Evolutionary conservation across 1,139 yeast species (phyloP), one percentile per base, ranked within the genome.

Genomic region (Pichia sp.): DNA sequence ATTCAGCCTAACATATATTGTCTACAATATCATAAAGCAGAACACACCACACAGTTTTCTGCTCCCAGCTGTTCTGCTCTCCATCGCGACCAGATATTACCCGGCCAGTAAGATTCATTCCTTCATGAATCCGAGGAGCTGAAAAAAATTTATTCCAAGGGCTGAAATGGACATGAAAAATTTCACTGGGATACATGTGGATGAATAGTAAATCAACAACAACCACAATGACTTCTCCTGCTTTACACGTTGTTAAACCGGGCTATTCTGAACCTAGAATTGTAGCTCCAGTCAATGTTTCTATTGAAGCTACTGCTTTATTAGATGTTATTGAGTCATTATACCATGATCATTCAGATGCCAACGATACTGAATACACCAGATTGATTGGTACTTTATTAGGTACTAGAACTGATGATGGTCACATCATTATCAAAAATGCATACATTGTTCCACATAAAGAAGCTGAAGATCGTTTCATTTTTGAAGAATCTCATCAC

Each of bases 391-490:
- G 96, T 49, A 84, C 95, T 8, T 73, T 87, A 47, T 69, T 87
- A 44, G 96, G 96, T 36, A 69, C 75, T 43, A 75, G 95, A 62
- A 82, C 92, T 26, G 95, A 86, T 53, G 95, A 86, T 62, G 95
- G 95, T n/a, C 66, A 77, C 31, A 73, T 84, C 42, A 94, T 82
- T 58, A 71, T 87, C 55, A 75, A 80, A 59, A 85, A 79, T 52
- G 86, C 90, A 7, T 87, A 81, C 64, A 77, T 86, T 65, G 94
- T 87, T 44, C 94, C 95, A 41, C 86, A 87, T 60, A 75, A 73
- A 50, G 95, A 85, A 61, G 81, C 85, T 40, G 90, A 85, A 34
- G 85, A 85, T 39, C 76, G 74, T 55, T 77, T 84, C 52, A 77
- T 81, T 54, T 80, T 86, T 54, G 92, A 83, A 58, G 86, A 81